Evolutionary conservation across 352 stramenopile species (phyloP).

Genomic region (Globisporangium canariense): DNA sequence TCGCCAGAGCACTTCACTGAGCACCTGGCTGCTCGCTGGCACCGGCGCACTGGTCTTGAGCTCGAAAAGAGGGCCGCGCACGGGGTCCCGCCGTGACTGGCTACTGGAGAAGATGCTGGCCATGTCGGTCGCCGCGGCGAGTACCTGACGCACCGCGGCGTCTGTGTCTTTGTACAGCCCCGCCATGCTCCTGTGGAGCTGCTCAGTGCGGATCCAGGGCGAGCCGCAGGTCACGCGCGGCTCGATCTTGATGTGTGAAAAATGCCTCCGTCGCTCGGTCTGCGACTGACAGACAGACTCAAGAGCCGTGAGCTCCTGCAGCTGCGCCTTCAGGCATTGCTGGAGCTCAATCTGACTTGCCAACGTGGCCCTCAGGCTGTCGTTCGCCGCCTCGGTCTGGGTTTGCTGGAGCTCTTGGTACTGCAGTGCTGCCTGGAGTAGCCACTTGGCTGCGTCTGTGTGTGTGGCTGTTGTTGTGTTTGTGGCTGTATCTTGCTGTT

Average conservation of each 20-base stretch:
- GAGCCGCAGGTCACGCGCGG: conserved; percentile 7
- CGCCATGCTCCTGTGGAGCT: conserved; percentile 10
- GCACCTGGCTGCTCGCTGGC: conserved; percentile 4
- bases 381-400: conserved; percentile 29
- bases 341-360: conserved; percentile 39
- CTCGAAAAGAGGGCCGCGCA: conserved; percentile 13
- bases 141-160: background rate
- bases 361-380: conserved; percentile 32
- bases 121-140: conserved; percentile 1
- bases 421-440: conserved; percentile 39
- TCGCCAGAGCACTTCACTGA: conserved; percentile 4
- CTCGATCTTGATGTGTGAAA: background rate
- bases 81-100: conserved; percentile 5
- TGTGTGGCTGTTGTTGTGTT: background rate
- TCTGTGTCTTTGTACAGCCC: conserved; percentile 10
- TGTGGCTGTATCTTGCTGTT: background rate
- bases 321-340: conserved; percentile 24
- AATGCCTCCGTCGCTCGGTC: background rate
- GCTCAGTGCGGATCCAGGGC: conserved; percentile 14
- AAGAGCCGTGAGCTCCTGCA: background rate
- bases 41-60: conserved; percentile 16
- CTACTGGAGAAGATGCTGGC: conserved; percentile 16
- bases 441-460: conserved; percentile 29
- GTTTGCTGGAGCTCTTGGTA: conserved; percentile 40
- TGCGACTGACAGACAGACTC: background rate